A percentile compares a stretch with the other conserved stretches of the same genome.
phyloP scores from a whole-genome alignment of 2,329 filamentous ascomycete genomes.

The Penicillium sp. region DNA sequence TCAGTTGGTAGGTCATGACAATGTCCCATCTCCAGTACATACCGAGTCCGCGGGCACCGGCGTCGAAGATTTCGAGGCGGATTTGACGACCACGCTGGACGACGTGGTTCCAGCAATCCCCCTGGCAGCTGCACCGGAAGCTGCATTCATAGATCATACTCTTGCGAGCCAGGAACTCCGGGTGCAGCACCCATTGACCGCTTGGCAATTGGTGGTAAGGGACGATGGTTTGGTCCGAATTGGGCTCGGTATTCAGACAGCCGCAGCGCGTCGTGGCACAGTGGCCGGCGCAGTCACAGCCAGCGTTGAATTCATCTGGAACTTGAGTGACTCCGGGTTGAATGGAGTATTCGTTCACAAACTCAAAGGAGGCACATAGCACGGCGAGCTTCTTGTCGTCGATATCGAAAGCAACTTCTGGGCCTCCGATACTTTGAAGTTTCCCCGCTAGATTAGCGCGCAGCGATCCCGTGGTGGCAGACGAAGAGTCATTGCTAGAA shows the following conservation, averaged over 20 bases:
- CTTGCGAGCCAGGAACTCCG: constrained; percentile 32
- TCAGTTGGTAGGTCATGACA: not conserved
- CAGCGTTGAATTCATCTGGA: constrained; percentile 31
- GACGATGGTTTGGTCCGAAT: constrained; percentile 30
- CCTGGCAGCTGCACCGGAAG: constrained; percentile 35
- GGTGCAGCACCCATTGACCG: constrained; percentile 26
- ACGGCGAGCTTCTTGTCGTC: constrained; percentile 20
- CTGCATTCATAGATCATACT: constrained; percentile 46
- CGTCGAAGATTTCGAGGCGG: constrained; percentile 44
- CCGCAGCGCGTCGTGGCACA: constrained; percentile 30
- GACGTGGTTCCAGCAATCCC: constrained; percentile 43
- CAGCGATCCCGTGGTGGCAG: too few species aligned
- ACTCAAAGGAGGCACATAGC: constrained; percentile 38
- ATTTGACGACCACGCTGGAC: constrained; percentile 42
- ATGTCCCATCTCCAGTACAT: constrained; percentile 5
- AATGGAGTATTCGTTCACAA: constrained; percentile 38
- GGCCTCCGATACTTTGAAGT: constrained; percentile 23
- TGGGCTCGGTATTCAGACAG: constrained; percentile 33
- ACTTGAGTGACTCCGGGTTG: constrained; percentile 31
- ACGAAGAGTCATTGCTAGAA: too few species aligned
- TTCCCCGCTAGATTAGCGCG: too few species aligned
- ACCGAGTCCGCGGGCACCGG: constrained; percentile 43
- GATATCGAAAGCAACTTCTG: constrained; percentile 13
- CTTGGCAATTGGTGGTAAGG: constrained; percentile 26
- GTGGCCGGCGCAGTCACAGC: constrained; percentile 30